Conservation (phyloP, 2,329 filamentous ascomycete species). For the Colletotrichum sp. region DNA sequence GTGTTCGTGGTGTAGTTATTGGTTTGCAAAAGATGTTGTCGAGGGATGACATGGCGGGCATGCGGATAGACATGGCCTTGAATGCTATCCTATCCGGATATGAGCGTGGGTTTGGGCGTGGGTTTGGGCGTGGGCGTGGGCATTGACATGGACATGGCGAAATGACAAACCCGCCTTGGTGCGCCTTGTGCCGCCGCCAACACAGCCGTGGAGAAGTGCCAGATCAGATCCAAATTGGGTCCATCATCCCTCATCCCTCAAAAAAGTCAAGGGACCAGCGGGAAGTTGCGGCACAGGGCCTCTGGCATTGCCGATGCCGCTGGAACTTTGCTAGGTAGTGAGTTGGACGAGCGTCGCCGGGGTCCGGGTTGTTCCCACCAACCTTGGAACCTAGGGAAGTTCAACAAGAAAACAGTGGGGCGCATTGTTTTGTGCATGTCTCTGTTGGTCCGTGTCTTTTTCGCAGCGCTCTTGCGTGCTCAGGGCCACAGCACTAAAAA, state of each 20-base stretch:
- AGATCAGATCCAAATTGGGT: background rate
- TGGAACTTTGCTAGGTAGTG: background rate
- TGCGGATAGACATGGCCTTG: background rate
- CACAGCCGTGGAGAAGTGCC: background rate
- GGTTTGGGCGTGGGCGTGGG: background rate
- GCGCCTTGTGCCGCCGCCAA: background rate
- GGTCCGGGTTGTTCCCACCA: background rate
- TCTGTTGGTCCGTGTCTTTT: background rate
- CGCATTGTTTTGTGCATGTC: background rate
- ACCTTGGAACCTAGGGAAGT: background rate
- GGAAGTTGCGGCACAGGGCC: constrained; percentile 2
- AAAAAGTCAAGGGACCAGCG: background rate
- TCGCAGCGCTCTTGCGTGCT: background rate
- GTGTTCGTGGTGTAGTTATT: background rate
- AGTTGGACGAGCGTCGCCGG: background rate
- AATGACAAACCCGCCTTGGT: background rate
- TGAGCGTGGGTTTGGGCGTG: background rate
- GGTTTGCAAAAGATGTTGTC: background rate
- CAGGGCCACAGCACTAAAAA: background rate
- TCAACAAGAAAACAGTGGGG: background rate
- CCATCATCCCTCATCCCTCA: background rate
- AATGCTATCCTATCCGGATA: background rate
- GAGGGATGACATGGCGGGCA: background rate
- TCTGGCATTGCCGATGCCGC: constrained; percentile 5
- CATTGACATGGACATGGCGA: background rate